These are phyloP conservation scores for Cadophora gregata DNA, from an alignment of 2,329 filamentous ascomycete genomes.

Conservation along the genomic window DNA sequence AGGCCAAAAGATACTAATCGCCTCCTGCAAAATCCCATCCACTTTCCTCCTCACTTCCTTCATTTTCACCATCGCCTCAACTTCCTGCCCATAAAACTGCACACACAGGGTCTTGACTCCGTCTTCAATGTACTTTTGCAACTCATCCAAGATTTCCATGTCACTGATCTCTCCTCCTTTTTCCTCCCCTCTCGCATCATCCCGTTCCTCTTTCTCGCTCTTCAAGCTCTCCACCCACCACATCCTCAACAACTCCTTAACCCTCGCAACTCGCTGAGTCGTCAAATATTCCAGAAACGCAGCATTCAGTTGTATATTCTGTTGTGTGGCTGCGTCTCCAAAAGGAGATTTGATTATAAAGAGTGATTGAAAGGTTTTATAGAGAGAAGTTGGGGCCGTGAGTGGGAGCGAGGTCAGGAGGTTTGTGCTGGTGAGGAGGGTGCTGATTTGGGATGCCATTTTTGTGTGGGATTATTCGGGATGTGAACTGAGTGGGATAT, in stretches of 20 bases:
- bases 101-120: neutral
- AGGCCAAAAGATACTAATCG: neutral
- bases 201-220: neutral
- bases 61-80: neutral
- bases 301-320: constrained; percentile 7
- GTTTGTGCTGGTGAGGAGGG: neutral
- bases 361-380: constrained; percentile 7
- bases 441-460: constrained; percentile 1
- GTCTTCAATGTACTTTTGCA: neutral
- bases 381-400: neutral
- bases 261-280: neutral
- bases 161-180: neutral
- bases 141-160: neutral
- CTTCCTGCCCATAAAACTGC: constrained; percentile 9
- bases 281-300: constrained; percentile 8
- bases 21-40: neutral
- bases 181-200: neutral
- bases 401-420: neutral
- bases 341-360: neutral
- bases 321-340: neutral
- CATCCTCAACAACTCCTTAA: neutral
- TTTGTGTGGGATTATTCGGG: neutral
- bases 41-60: neutral
- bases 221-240: constrained; percentile 4
- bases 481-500: neutral